Base-by-base conservation (phyloP, 2,329 filamentous ascomycete genomes). In the Aspergillus luchuensis region DNA sequence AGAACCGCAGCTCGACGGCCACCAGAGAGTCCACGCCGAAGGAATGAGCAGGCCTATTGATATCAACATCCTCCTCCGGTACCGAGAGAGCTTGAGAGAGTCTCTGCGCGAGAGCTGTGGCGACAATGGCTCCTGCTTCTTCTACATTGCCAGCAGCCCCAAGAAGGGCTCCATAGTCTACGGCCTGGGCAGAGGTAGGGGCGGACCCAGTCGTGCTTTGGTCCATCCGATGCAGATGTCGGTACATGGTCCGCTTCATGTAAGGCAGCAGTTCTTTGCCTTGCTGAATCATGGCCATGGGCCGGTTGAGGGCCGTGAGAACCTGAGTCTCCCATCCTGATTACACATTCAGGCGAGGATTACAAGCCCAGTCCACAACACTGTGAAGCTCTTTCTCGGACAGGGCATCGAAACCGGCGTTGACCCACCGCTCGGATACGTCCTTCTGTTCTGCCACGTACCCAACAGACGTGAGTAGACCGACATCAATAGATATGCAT, bases 1-100 rank as follows among this genome's bases (percentile, higher is more conserved):
- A 63, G 19, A 30, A 45, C 8, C 45, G 58, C 25, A 63, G 21
- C 45, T 63, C 58, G 4, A 60, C 58, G 2, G 54, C 58, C 5
- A 48, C 43, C 3, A 60, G 49, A 0, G 49, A 77, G 65, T 79
- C 78, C 13, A 78, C 71, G 0, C 78, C 76, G 36, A 47, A 56
- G 11, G 28, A 28, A 25, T 48, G 21, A 30, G 47, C 21, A 17
- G 41, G 43, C 8, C 33, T 36, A 21, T 33, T 17, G n/a, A 36
- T 13, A 19, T 56, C 54, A 19, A 49, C 15, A 19, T 56, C 54
- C 5, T 19, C 15, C 39, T 23, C 38, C 15, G 54, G 13, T n/a
- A 36, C 33, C 15, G 41, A 36, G 5, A 56, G 13, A 10, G 36
- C 19, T 43, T 38, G 33, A 1, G 54, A 28, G 6, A 56, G 54